Percentiles rank a stretch among this genome's conserved stretches.
phyloP scores from a whole-genome alignment of 805 yeast genomes.

The Candida ficus region DNA sequence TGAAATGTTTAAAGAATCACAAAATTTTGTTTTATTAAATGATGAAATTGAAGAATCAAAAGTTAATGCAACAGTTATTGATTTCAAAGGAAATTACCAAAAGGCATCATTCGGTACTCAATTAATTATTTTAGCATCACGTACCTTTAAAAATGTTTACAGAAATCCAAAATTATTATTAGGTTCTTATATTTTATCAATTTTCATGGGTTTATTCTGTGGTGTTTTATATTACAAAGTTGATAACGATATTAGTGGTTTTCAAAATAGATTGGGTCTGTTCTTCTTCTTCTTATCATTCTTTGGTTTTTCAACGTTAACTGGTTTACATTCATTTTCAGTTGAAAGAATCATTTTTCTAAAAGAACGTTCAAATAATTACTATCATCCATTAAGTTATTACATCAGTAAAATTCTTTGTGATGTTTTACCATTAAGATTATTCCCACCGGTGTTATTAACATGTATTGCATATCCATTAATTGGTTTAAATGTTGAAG shows the following conservation, averaged over 20 bases:
- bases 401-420: slow-evolving; percentile 81
- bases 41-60: slow-evolving; percentile 28
- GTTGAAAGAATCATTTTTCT: slow-evolving; percentile 84
- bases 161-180: slow-evolving; percentile 86
- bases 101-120: slow-evolving; percentile 61
- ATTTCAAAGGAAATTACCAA: slow-evolving; percentile 22
- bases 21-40: slow-evolving; percentile 25
- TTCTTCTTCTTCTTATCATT: slow-evolving; percentile 87
- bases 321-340: slow-evolving; percentile 86
- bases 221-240: slow-evolving; percentile 83
- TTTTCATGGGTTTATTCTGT: slow-evolving; percentile 75
- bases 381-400: slow-evolving; percentile 83
- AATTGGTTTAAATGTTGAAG: slow-evolving; percentile 79
- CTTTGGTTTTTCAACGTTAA: slow-evolving; percentile 90
- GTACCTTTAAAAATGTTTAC: slow-evolving; percentile 89
- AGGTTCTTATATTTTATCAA: slow-evolving; percentile 76
- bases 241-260: slow-evolving; percentile 87
- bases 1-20: slow-evolving; percentile 30
- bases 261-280: slow-evolving; percentile 90
- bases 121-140: slow-evolving; percentile 65
- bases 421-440: slow-evolving; percentile 87
- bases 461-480: slow-evolving; percentile 82
- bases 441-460: slow-evolving; percentile 86
- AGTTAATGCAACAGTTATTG: slow-evolving; percentile 18
- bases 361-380: slow-evolving; percentile 91